Evolutionary conservation across 345 rosid genomes (phyloP).

Genomic region (Salix brachista): DNA sequence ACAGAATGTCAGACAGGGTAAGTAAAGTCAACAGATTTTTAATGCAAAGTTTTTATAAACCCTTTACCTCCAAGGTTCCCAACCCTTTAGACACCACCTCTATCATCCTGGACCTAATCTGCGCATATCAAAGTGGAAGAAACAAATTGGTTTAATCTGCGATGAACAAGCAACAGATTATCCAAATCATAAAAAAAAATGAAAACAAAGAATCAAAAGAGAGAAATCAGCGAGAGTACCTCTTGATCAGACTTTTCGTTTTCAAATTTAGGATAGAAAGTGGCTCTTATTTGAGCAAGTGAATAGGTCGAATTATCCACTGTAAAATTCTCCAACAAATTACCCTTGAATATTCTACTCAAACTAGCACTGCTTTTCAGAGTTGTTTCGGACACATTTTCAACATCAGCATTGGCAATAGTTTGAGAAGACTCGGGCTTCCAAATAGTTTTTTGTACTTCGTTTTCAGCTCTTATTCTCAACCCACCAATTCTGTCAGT

Average conservation of each 20-base stretch:
- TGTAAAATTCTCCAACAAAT: constrained; percentile 49
- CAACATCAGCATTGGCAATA: constrained; percentile 22
- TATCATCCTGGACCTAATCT: constrained; percentile 84
- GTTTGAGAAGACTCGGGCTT: constrained; percentile 58
- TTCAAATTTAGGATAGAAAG: constrained; percentile 96
- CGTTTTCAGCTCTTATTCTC: constrained; percentile 44
- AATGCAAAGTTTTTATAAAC: not conserved
- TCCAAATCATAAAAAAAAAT: not conserved
- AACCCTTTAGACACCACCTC: constrained; percentile 85
- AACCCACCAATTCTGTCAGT: constrained; percentile 41
- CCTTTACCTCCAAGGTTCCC: constrained; percentile 78
- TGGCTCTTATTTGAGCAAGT: constrained; percentile 80
- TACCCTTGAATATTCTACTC: constrained; percentile 46
- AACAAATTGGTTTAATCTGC: not conserved
- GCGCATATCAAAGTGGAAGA: constrained; percentile 10
- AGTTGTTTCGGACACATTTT: constrained; percentile 21
- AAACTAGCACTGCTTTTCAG: constrained; percentile 24
- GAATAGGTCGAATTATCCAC: constrained; percentile 66
- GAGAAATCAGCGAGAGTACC: constrained; percentile 33
- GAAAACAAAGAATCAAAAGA: not conserved
- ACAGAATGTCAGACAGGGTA: no score
- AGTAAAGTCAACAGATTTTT: not conserved
- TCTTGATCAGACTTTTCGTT: constrained; percentile 98
- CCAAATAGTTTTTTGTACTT: constrained; percentile 37
- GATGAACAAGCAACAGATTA: not conserved